These are phyloP conservation scores for Sindora glabra DNA, from an alignment of 306 rosid species.

Conservation along the genomic window DNA sequence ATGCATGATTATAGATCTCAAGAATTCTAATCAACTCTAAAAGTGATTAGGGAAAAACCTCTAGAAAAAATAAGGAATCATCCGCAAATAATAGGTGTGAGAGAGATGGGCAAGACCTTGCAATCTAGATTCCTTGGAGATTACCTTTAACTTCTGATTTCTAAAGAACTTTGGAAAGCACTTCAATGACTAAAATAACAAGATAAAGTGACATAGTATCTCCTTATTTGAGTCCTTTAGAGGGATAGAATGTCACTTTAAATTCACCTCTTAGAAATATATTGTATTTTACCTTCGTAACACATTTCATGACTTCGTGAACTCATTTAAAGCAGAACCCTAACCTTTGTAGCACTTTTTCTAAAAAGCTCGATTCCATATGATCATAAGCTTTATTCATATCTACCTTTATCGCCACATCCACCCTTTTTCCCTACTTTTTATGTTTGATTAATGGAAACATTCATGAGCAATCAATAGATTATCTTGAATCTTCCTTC, in stretches of 20 bases:
- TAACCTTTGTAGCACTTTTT: no score
- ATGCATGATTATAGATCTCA: no score
- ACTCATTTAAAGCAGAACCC: no score
- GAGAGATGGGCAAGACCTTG: no score
- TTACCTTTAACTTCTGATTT: not conserved
- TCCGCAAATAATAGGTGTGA: no score
- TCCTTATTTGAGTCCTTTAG: not conserved
- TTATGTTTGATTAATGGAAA: not conserved
- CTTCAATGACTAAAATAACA: not conserved
- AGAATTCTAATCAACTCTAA: no score
- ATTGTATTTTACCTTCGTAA: not conserved
- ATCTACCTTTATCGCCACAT: not conserved
- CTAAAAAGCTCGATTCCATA: not conserved
- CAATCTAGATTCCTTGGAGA: no score
- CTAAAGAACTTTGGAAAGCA: not conserved
- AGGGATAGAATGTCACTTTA: not conserved
- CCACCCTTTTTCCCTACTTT: not conserved
- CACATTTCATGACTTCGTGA: not conserved
- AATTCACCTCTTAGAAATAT: not conserved
- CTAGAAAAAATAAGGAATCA: no score
- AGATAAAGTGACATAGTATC: not conserved
- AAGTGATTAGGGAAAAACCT: no score
- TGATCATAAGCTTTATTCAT: not conserved
- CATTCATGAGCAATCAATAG: not conserved
- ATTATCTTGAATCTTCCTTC: not conserved